These are phyloP conservation scores for Suhomyces canberraensis DNA, from an alignment of 805 yeast genomes.

Conservation along the genomic window DNA sequence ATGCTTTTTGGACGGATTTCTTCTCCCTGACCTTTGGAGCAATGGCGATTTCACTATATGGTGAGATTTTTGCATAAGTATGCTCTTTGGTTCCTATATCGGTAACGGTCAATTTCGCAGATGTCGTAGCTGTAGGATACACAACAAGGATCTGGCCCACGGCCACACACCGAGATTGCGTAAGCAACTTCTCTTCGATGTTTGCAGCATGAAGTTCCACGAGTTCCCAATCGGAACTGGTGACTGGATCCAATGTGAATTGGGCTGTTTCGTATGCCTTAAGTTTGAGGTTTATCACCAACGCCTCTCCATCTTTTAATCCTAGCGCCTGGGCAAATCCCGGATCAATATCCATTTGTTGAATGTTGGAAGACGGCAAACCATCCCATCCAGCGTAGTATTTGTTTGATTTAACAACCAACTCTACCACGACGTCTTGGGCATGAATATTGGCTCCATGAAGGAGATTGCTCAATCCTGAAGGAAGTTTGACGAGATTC, in stretches of 20 bases:
- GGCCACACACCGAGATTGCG: constrained; percentile 77
- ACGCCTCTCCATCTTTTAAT: constrained; percentile 39
- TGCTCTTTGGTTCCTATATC: constrained; percentile 42
- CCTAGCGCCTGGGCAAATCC: constrained; percentile 53
- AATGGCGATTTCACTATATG: constrained; percentile 67
- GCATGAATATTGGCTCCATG: constrained; percentile 52
- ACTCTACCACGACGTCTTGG: constrained; percentile 57
- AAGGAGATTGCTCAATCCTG: constrained; percentile 42
- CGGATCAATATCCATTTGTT: constrained; percentile 62
- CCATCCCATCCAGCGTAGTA: constrained; percentile 69
- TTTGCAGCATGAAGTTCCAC: constrained; percentile 77
- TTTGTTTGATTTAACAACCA: constrained; percentile 25
- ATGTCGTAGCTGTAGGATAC: constrained; percentile 57
- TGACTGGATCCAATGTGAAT: constrained; percentile 73
- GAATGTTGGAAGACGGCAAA: constrained; percentile 32
- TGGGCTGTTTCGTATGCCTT: constrained; percentile 52
- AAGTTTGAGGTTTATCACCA: constrained; percentile 44
- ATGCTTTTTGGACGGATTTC: constrained; percentile 36
- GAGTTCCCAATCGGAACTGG: constrained; percentile 84
- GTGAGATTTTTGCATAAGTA: constrained; percentile 51
- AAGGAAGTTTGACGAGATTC: constrained; percentile 55
- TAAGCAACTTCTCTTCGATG: constrained; percentile 69
- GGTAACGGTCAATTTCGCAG: constrained; percentile 56
- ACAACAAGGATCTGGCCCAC: constrained; percentile 59
- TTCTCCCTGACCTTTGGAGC: constrained; percentile 55